phyloP scores from a whole-genome alignment of 345 rosid species.

The Bruguiera parviflora region DNA sequence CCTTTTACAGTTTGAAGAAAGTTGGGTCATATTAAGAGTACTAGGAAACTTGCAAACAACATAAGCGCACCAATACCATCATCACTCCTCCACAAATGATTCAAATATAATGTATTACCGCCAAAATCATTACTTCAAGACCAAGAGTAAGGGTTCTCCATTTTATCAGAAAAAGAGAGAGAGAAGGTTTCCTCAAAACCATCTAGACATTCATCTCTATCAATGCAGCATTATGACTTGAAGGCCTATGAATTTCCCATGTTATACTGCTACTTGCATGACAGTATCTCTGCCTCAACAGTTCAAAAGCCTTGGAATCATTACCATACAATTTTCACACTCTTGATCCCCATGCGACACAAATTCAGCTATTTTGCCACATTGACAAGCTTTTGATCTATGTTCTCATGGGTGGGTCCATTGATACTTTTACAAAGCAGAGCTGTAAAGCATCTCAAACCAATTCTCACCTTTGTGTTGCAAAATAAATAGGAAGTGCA shows the following conservation, averaged over 20 bases:
- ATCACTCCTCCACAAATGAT: no score
- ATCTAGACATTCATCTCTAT: background rate
- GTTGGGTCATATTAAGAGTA: no score
- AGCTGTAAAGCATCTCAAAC: background rate
- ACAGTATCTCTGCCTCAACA: background rate
- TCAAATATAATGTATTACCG: background rate
- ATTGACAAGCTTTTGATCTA: background rate
- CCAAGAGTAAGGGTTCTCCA: no score
- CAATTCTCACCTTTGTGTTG: constrained; percentile 80
- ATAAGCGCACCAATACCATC: no score
- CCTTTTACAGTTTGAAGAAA: no score
- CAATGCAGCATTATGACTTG: background rate
- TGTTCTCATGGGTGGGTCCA: background rate
- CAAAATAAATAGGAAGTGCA: constrained; percentile 93
- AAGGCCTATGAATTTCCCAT: background rate
- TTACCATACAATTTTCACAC: background rate
- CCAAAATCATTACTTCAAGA: background rate
- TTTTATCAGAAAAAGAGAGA: no score
- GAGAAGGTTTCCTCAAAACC: no score
- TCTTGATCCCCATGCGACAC: background rate
- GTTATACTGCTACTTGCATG: background rate
- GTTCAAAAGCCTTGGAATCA: no score
- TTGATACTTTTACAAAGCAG: constrained; percentile 1
- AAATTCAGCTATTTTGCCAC: background rate
- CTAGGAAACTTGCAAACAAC: no score